phyloP scores from a whole-genome alignment of 2,329 filamentous ascomycete genomes.

The Aureobasidium sp. region DNA sequence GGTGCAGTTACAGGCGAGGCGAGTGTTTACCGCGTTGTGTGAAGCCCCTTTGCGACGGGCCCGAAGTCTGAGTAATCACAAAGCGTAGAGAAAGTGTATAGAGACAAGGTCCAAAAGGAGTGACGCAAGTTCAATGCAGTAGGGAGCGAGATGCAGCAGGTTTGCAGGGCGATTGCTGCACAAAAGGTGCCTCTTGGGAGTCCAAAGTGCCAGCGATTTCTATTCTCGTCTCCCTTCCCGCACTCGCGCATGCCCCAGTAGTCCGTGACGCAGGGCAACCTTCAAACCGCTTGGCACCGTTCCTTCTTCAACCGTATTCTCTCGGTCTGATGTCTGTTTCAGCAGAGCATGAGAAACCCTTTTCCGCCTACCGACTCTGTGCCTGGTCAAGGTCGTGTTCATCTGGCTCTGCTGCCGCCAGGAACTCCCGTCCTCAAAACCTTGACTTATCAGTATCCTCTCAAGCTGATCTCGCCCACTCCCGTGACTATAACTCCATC shows the following conservation, averaged over 20 bases:
- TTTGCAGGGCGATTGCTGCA: not conserved
- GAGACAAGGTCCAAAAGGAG: not conserved
- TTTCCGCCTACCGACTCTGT: conserved; percentile 65
- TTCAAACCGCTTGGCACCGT: not conserved
- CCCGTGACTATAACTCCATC: conserved; percentile 43
- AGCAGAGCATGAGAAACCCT: conserved; percentile 46
- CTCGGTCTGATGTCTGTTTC: not conserved
- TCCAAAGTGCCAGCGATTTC: not conserved
- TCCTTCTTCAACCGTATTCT: not conserved
- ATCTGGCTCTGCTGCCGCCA: conserved; percentile 63
- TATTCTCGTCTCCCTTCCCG: not conserved
- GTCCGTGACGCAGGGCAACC: conserved; percentile 7
- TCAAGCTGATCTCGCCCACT: conserved; percentile 82
- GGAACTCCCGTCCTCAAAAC: conserved; percentile 61
- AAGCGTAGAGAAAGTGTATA: not conserved
- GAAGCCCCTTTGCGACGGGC: not conserved
- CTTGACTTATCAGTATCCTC: conserved; percentile 83
- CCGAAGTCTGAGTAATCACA: not conserved
- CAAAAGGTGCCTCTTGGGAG: not conserved
- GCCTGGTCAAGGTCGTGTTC: conserved; percentile 69
- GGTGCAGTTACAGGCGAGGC: not conserved
- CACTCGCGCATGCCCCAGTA: not conserved
- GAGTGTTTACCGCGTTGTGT: not conserved
- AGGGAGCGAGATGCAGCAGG: conserved; percentile 1
- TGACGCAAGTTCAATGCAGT: not conserved